These are phyloP conservation scores for Dalbergia cochinchinensis DNA, from an alignment of 306 rosid species.

Conservation along the genomic window DNA sequence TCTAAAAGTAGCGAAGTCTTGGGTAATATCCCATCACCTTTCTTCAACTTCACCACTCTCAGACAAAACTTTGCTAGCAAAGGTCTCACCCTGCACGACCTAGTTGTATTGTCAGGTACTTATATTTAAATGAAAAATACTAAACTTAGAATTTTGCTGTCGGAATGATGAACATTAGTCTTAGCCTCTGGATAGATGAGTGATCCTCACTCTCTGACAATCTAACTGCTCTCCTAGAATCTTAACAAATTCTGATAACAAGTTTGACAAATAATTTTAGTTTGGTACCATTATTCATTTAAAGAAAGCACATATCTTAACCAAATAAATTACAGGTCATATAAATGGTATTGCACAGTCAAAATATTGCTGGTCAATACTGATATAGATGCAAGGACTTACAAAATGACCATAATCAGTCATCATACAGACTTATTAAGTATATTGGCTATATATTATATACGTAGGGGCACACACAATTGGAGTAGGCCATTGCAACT, in stretches of 20 bases:
- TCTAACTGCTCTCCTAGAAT: too few species aligned
- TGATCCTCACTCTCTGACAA: too few species aligned
- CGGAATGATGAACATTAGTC: too few species aligned
- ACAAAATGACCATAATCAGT: not conserved
- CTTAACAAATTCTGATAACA: not conserved
- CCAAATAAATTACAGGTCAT: not conserved
- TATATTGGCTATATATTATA: not conserved
- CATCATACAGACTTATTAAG: not conserved
- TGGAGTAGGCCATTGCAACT: conserved; percentile 60
- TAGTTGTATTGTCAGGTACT: conserved; percentile 67
- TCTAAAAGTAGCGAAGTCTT: conserved; percentile 46
- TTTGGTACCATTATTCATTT: too few species aligned
- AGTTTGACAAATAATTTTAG: not conserved
- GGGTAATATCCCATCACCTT: conserved; percentile 52
- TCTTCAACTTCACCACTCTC: conserved; percentile 61
- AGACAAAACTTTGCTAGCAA: conserved; percentile 53
- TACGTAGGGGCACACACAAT: conserved; percentile 65
- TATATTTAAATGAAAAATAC: not conserved
- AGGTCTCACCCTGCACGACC: conserved; percentile 57
- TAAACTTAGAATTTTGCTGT: too few species aligned
- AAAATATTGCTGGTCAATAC: not conserved
- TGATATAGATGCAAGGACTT: not conserved
- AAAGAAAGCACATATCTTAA: too few species aligned
- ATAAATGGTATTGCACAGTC: not conserved
- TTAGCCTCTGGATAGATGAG: too few species aligned